Conservation (phyloP, 2,329 filamentous ascomycete species). For the Camptophora hylomeconis region DNA sequence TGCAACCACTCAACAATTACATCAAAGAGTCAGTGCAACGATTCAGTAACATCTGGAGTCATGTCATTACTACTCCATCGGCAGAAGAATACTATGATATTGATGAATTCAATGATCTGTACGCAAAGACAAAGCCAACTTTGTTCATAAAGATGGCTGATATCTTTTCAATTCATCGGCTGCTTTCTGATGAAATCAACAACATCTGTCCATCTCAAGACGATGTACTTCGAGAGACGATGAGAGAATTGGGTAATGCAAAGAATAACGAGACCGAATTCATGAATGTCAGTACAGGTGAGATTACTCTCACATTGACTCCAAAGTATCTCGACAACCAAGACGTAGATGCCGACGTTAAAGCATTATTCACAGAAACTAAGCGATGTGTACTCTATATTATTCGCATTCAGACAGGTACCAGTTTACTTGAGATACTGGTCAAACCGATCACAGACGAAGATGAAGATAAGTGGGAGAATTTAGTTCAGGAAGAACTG, state of each 20-base stretch:
- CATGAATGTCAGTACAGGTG: conserved; percentile 69
- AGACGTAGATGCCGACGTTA: conserved; percentile 84
- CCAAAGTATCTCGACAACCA: conserved; percentile 82
- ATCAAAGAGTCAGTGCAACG: conserved; percentile 73
- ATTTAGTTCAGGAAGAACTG: conserved; percentile 72
- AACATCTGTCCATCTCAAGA: conserved; percentile 68
- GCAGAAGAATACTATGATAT: conserved; percentile 92
- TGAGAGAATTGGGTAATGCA: conserved; percentile 86
- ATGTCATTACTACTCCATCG: conserved; percentile 71
- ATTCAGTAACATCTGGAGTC: conserved; percentile 59
- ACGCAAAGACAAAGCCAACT: conserved; percentile 89
- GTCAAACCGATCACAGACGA: conserved; percentile 77
- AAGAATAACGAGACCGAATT: conserved; percentile 95
- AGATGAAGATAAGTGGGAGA: conserved; percentile 80
- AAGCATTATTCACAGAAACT: conserved; percentile 93
- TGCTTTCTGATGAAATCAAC: conserved; percentile 67
- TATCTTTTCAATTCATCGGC: conserved; percentile 88
- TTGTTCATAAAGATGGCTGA: conserved; percentile 99
- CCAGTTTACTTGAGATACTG: conserved; percentile 88
- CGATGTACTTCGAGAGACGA: conserved; percentile 78
- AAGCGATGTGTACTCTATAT: conserved; percentile 96
- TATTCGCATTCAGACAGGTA: conserved; percentile 84
- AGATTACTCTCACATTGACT: conserved; percentile 82
- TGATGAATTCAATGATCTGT: conserved; percentile 96
- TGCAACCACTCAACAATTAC: conserved; percentile 89